phyloP scores from a whole-genome alignment of 495 filamentous ascomycete genomes.

The Penicillium verhagenii region DNA sequence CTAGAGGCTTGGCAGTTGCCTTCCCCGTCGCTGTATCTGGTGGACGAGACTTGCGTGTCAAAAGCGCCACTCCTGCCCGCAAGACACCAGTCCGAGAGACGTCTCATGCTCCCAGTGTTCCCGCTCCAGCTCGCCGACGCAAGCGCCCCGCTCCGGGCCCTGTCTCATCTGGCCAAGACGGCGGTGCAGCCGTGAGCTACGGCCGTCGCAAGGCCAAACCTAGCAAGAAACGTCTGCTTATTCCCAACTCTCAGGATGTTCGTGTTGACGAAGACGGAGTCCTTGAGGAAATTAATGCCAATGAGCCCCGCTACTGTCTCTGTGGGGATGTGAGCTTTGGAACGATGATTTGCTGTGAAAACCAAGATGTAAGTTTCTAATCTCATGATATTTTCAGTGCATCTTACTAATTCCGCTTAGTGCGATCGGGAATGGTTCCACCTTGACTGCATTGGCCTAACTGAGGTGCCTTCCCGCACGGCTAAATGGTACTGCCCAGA shows the following conservation, averaged over 20 bases:
- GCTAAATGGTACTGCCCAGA: slow-evolving; percentile 96
- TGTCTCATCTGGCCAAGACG: slow-evolving; percentile 66
- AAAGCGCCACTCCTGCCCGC: slow-evolving; percentile 46
- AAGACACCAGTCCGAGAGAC: slow-evolving; percentile 54
- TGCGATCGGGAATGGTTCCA: slow-evolving; percentile 90
- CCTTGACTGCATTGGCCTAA: slow-evolving; percentile 79
- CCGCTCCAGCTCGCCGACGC: slow-evolving; percentile 48
- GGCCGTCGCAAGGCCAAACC: slow-evolving; percentile 79
- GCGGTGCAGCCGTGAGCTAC: slow-evolving; percentile 71
- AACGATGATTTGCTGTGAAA: slow-evolving; percentile 94
- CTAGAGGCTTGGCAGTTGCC: slow-evolving; percentile 10
- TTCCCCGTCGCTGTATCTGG: slow-evolving; percentile 12
- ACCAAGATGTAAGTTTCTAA: slow-evolving; percentile 68
- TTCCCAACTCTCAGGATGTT: slow-evolving; percentile 38
- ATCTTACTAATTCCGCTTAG: slow-evolving; percentile 35
- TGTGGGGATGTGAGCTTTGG: slow-evolving; percentile 92
- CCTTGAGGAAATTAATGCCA: slow-evolving; percentile 75
- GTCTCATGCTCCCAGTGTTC: slow-evolving; percentile 46
- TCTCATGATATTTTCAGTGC: slow-evolving; percentile 1
- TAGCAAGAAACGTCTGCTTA: slow-evolving; percentile 49
- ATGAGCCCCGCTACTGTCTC: slow-evolving; percentile 86
- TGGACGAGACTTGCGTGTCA: slow-evolving; percentile 45
- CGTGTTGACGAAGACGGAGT: slow-evolving; percentile 49
- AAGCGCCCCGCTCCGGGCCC: slow-evolving; percentile 78
- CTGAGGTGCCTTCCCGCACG: slow-evolving; percentile 69